phyloP scores from a whole-genome alignment of 2,329 filamentous ascomycete genomes.

The Thielaviopsis cerberus region DNA sequence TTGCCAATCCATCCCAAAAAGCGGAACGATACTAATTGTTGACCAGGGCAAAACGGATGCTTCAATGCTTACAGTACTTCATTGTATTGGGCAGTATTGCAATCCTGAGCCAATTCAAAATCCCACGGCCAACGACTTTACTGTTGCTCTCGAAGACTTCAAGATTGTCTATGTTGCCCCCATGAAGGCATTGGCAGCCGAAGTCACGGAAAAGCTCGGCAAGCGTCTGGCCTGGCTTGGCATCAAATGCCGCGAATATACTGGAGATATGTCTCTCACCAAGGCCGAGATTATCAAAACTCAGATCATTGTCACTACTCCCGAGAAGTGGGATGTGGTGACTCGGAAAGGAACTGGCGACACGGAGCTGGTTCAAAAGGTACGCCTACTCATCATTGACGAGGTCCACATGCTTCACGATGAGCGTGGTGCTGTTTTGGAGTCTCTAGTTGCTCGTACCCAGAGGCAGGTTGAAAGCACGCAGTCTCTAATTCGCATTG shows the following conservation, averaged over 20 bases:
- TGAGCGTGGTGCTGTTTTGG: conserved; percentile 84
- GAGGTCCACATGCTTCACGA: conserved; percentile 99
- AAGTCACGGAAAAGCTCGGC: conserved; percentile 85
- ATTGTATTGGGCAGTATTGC: conserved; percentile 73
- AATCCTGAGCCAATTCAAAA: conserved; percentile 62
- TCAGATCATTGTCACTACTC: conserved; percentile 95
- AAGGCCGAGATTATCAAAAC: conserved; percentile 91
- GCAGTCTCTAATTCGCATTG: conserved; percentile 86
- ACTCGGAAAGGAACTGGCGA: conserved; percentile 94
- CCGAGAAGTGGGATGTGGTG: conserved; percentile 98
- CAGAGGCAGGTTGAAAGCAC: conserved; percentile 95
- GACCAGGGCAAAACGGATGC: conserved; percentile 81
- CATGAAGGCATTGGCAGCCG: conserved; percentile 94
- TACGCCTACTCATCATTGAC: conserved; percentile 87
- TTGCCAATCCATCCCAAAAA: neutral
- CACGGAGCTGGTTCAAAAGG: conserved; percentile 93
- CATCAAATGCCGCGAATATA: conserved; percentile 79
- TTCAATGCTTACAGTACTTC: conserved; percentile 88
- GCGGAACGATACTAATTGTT: neutral
- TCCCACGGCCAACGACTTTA: conserved; percentile 55
- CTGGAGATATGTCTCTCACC: conserved; percentile 95
- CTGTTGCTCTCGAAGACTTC: conserved; percentile 71
- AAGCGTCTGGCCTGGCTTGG: conserved; percentile 87
- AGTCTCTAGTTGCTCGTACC: conserved; percentile 86
- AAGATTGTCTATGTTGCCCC: conserved; percentile 98